Evolutionary conservation across 1,139 yeast species (phyloP).

Genomic region (Geotrichum citri-aurantii): DNA sequence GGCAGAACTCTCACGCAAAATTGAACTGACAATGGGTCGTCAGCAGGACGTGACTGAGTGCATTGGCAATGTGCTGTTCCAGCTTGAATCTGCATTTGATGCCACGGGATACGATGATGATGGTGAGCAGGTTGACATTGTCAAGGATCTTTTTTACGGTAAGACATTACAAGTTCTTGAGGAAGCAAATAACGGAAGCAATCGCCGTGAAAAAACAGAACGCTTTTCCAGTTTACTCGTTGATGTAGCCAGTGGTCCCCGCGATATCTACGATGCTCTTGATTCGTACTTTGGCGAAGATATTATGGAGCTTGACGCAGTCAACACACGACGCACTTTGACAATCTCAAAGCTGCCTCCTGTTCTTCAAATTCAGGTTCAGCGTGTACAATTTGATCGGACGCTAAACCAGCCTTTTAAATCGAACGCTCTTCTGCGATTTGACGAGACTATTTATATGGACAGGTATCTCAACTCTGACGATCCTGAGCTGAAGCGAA

Average conservation of each 20-base stretch:
- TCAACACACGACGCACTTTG: slow-evolving; percentile 63
- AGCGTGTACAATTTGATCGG: slow-evolving; percentile 85
- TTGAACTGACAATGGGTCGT: slow-evolving; percentile 22
- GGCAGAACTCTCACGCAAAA: slow-evolving; percentile 20
- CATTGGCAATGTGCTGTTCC: slow-evolving; percentile 89
- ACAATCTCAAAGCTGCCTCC: slow-evolving; percentile 70
- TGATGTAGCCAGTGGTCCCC: slow-evolving; percentile 82
- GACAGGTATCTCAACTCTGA: slow-evolving; percentile 81
- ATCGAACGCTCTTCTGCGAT: slow-evolving; percentile 74
- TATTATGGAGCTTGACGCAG: slow-evolving; percentile 54
- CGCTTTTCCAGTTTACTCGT: slow-evolving; percentile 59
- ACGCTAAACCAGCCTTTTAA: slow-evolving; percentile 70
- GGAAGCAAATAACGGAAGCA: neutral
- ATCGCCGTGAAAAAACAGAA: slow-evolving; percentile 5
- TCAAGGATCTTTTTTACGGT: slow-evolving; percentile 78
- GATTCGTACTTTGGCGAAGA: slow-evolving; percentile 81
- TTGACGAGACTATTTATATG: slow-evolving; percentile 69
- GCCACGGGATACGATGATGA: slow-evolving; percentile 60
- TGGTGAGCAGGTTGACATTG: slow-evolving; percentile 75
- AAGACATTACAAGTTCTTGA: slow-evolving; percentile 45
- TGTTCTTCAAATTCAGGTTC: slow-evolving; percentile 84
- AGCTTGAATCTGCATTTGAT: slow-evolving; percentile 77
- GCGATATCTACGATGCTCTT: slow-evolving; percentile 84
- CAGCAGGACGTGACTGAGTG: slow-evolving; percentile 98
- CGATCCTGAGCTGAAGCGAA: slow-evolving; percentile 46